Percentiles rank a stretch among this genome's conserved stretches.
phyloP scores from a whole-genome alignment of 331 rosid species.

The Phaseolus coccineus region DNA sequence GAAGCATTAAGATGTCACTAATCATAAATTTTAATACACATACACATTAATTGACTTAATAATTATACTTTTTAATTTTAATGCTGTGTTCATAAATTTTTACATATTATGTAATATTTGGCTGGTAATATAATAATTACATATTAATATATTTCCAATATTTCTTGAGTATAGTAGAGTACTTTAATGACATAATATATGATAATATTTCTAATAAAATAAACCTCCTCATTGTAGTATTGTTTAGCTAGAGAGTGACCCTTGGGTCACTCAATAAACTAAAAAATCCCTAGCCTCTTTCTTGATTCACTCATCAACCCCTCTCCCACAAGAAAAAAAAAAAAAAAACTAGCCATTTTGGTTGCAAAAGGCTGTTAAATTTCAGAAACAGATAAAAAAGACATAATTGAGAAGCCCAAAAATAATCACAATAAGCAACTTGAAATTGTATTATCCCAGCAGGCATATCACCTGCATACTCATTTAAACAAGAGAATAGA shows the following conservation, averaged over 20 bases:
- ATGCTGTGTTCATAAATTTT: neutral
- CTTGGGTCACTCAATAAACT: neutral
- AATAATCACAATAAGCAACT: neutral
- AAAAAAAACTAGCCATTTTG: neutral
- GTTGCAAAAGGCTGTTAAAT: neutral
- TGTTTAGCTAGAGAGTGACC: no score
- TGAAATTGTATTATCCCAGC: neutral
- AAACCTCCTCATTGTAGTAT: neutral
- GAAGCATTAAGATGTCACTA: neutral
- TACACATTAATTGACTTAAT: no score
- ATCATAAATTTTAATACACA: neutral
- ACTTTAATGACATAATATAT: neutral
- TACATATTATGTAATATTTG: neutral
- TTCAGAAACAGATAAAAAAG: neutral
- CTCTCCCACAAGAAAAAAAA: neutral
- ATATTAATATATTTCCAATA: neutral
- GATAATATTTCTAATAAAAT: no score
- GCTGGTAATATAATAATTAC: neutral
- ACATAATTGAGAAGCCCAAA: neutral
- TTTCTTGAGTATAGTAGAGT: neutral
- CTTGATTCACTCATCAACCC: neutral
- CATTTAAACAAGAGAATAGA: constrained; percentile 7
- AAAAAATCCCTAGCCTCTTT: neutral
- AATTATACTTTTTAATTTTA: neutral
- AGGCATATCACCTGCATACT: constrained; percentile 2